These are phyloP conservation scores for Vigna reflexopilosa DNA, from an alignment of 306 rosid genomes.

Conservation along the genomic window DNA sequence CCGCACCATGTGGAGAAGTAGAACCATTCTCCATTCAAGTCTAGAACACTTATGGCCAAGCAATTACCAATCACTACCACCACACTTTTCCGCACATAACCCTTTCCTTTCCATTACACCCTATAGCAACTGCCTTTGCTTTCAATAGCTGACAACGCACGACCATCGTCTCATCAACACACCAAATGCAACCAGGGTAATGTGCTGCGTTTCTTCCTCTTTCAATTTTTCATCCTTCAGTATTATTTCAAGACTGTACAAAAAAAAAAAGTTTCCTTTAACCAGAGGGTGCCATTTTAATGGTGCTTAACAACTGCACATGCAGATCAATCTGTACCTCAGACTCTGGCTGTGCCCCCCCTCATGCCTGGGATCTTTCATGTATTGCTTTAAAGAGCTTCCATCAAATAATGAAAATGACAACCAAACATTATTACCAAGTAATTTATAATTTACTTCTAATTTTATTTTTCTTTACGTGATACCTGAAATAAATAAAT, in stretches of 20 bases:
- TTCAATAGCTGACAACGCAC: slow-evolving; percentile 19
- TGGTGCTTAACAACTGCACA: slow-evolving; percentile 48
- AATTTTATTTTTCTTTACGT: not conserved
- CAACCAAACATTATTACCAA: slow-evolving; percentile 36
- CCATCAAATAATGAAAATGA: slow-evolving; percentile 38
- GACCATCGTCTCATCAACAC: not conserved
- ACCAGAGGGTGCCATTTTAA: slow-evolving; percentile 29
- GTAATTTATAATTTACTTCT: not conserved
- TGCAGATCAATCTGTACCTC: slow-evolving; percentile 30
- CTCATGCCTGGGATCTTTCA: slow-evolving; percentile 39
- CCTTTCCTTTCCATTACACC: not conserved
- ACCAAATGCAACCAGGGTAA: not conserved
- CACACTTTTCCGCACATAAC: slow-evolving; percentile 13
- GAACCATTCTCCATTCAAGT: slow-evolving; percentile 45
- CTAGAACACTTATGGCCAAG: slow-evolving; percentile 27
- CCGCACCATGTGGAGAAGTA: slow-evolving; percentile 55
- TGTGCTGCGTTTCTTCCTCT: slow-evolving; percentile 25
- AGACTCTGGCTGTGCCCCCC: slow-evolving; percentile 5
- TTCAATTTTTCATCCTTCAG: slow-evolving; percentile 8
- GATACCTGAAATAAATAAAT: not conserved
- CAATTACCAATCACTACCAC: slow-evolving; percentile 20
- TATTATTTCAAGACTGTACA: slow-evolving; percentile 20
- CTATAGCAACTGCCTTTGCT: slow-evolving; percentile 36
- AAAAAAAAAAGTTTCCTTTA: not conserved
- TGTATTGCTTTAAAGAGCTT: slow-evolving; percentile 34